A percentile compares a stretch with the other conserved stretches of the same genome.
phyloP scores from a whole-genome alignment of 768 basidiomycete genomes.

The Mycena vitilis region DNA sequence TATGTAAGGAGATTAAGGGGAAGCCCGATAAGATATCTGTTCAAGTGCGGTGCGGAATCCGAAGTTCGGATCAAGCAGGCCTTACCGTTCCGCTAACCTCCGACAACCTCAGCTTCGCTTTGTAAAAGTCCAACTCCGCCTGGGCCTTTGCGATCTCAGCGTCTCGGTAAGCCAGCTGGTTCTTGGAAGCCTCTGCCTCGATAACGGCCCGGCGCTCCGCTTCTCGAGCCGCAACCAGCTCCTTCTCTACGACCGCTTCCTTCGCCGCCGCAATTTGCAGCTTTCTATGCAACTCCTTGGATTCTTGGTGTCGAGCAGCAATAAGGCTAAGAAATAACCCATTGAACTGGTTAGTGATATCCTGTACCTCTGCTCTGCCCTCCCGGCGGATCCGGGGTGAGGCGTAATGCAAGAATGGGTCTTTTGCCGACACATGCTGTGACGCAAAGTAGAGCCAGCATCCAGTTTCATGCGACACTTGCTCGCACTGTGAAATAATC shows the following conservation, averaged over 20 bases:
- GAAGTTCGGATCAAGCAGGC: no score
- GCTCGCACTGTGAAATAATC: not conserved
- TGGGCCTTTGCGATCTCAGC: no score
- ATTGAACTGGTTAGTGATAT: constrained; percentile 1
- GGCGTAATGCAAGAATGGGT: not conserved
- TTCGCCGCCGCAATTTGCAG: not conserved
- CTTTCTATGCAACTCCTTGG: constrained; percentile 9
- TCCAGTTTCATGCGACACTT: not conserved
- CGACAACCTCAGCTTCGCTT: no score
- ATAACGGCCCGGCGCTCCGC: not conserved
- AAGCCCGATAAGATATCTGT: no score
- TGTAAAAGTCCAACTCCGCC: no score
- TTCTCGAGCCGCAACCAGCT: not conserved
- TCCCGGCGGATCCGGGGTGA: not conserved
- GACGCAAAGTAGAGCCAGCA: constrained; percentile 8
- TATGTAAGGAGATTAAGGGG: no score
- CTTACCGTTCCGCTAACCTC: no score
- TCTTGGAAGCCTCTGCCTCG: not conserved
- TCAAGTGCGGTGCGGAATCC: no score
- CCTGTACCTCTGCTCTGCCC: not conserved
- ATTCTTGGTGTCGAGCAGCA: constrained; percentile 1
- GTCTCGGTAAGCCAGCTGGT: not conserved
- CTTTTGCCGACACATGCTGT: not conserved
- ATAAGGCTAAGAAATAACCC: not conserved
- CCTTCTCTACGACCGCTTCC: not conserved